phyloP scores from a whole-genome alignment of 163 green algal species.

The Volvox carteri region DNA sequence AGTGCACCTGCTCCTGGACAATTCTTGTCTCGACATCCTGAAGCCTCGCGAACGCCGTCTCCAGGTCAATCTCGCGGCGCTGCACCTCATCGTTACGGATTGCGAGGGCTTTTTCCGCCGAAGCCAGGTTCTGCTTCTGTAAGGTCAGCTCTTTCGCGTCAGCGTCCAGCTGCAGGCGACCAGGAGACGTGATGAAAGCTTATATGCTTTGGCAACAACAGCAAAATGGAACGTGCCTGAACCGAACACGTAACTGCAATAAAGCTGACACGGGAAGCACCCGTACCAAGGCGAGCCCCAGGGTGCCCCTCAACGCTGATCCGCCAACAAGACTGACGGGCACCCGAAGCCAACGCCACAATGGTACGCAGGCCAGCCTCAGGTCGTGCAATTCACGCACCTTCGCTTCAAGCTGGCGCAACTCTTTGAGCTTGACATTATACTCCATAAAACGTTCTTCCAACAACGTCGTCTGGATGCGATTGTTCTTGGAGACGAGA shows the following conservation, averaged over 20 bases:
- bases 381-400: no score
- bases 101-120: neutral
- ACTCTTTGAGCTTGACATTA: neutral
- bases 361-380: no score
- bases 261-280: no score
- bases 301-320: no score
- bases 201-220: neutral
- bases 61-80: slow-evolving; percentile 51
- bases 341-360: no score
- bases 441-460: slow-evolving; percentile 13
- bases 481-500: neutral
- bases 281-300: no score
- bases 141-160: neutral
- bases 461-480: neutral
- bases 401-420: neutral
- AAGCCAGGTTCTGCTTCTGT: neutral
- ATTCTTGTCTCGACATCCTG: slow-evolving; percentile 37
- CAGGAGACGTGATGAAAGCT: neutral
- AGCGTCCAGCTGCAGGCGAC: neutral
- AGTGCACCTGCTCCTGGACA: slow-evolving; percentile 21
- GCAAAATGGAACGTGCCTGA: no score
- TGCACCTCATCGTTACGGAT: neutral
- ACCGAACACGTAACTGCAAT: no score
- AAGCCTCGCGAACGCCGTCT: slow-evolving; percentile 2
- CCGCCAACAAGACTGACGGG: no score